A percentile compares a stretch with the other conserved stretches of the same genome.
phyloP scores from a whole-genome alignment of 768 basidiomycete species.

The Tephrocybe sp. region DNA sequence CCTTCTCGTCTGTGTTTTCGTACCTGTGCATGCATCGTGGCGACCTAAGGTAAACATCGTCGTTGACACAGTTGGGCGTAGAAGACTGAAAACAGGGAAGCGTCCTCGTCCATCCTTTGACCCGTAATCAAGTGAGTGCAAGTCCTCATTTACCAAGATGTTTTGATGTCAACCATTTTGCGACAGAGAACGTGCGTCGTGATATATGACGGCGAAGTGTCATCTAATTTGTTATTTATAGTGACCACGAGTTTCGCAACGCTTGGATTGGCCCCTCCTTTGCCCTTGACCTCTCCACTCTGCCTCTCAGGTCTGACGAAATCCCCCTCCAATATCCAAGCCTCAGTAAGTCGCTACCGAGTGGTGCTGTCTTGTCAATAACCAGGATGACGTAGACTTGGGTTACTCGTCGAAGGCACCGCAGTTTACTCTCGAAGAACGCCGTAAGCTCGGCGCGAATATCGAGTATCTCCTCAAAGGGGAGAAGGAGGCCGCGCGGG shows the following conservation, averaged over 20 bases:
- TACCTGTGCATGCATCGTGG: constrained; percentile 72
- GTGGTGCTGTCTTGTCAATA: not conserved
- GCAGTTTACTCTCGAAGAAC: constrained; percentile 56
- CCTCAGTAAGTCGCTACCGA: constrained; percentile 45
- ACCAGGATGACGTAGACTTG: constrained; percentile 42
- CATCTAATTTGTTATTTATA: constrained; percentile 22
- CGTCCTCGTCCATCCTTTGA: constrained; percentile 74
- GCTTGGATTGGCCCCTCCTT: constrained; percentile 77
- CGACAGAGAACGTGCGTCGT: constrained; percentile 48
- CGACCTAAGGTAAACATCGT: constrained; percentile 52
- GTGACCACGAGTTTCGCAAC: constrained; percentile 68
- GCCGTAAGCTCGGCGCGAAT: constrained; percentile 57
- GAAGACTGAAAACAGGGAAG: constrained; percentile 31
- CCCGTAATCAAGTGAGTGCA: constrained; percentile 59
- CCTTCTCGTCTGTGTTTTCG: constrained; percentile 75
- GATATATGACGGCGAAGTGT: not conserved
- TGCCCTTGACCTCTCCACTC: constrained; percentile 59
- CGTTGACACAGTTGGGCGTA: too few species aligned
- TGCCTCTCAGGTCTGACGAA: constrained; percentile 51
- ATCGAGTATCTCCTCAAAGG: constrained; percentile 56
- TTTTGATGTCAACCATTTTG: constrained; percentile 6
- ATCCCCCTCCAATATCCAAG: constrained; percentile 71
- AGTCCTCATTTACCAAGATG: not conserved
- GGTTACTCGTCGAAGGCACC: constrained; percentile 63
- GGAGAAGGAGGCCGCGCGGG: constrained; percentile 71